phyloP scores from a whole-genome alignment of 2,329 filamentous ascomycete genomes.

The Nectriaceae sp. region DNA sequence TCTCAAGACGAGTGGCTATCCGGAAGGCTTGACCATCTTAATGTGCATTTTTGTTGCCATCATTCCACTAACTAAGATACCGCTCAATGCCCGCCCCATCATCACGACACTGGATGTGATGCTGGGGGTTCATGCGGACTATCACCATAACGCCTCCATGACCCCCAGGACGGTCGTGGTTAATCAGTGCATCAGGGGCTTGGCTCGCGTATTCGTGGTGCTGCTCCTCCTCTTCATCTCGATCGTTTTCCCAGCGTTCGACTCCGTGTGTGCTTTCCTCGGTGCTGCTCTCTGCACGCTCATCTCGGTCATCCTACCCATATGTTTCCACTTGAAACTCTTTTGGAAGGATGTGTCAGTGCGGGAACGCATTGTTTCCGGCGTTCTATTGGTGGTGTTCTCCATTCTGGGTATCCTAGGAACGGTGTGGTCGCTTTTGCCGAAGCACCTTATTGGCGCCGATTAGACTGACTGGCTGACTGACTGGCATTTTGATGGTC shows the following conservation, averaged over 20 bases:
- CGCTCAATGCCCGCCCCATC: constrained; percentile 85
- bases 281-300: constrained; percentile 89
- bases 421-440: constrained; percentile 86
- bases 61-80: constrained; percentile 95
- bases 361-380: constrained; percentile 67
- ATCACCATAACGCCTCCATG: constrained; percentile 32
- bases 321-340: constrained; percentile 87
- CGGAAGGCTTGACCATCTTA: constrained; percentile 69
- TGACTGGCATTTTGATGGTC: not conserved
- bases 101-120: constrained; percentile 83
- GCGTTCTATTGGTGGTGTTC: constrained; percentile 69
- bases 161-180: constrained; percentile 45
- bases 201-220: constrained; percentile 68
- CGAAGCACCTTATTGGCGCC: constrained; percentile 70
- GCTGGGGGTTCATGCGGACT: constrained; percentile 64
- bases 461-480: constrained; percentile 34
- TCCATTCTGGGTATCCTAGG: constrained; percentile 71
- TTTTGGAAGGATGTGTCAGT: constrained; percentile 72
- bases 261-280: constrained; percentile 88
- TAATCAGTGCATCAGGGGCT: constrained; percentile 49
- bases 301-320: constrained; percentile 87
- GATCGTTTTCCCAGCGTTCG: constrained; percentile 71
- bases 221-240: constrained; percentile 76
- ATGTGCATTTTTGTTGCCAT: constrained; percentile 88
- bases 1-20: constrained; percentile 73